Evolutionary conservation across 2,329 filamentous ascomycete species (phyloP).

Genomic region (Stagonosporopsis tanaceti): DNA sequence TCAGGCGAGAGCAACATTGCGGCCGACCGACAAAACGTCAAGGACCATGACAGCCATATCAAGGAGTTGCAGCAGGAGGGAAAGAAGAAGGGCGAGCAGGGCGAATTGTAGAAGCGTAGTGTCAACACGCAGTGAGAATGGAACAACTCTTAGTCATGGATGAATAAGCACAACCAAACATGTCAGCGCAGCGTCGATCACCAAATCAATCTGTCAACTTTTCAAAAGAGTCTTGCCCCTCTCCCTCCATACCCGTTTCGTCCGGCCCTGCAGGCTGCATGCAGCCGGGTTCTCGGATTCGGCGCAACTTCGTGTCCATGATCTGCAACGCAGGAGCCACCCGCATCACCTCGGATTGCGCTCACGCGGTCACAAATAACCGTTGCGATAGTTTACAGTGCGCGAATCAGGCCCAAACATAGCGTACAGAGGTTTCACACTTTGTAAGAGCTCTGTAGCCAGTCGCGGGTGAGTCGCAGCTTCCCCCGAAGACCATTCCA

Average conservation of each 20-base stretch:
- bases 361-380: not conserved
- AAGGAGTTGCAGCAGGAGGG: constrained; percentile 56
- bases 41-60: constrained; percentile 54
- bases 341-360: not conserved
- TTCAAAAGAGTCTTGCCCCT: constrained; percentile 1
- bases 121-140: too few relatives aligned
- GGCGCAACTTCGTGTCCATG: constrained; percentile 6
- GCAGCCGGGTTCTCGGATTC: constrained; percentile 13
- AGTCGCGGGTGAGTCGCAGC: constrained; percentile 8
- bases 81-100: constrained; percentile 52
- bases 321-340: constrained; percentile 6
- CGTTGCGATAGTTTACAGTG: not conserved
- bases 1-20: constrained; percentile 52
- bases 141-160: not conserved
- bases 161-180: not conserved
- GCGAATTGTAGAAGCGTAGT: constrained; percentile 27
- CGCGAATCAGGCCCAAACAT: not conserved
- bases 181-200: constrained; percentile 4
- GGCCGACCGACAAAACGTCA: constrained; percentile 54
- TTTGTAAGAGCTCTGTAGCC: constrained; percentile 6
- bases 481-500: constrained; percentile 11
- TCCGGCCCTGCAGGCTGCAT: constrained; percentile 16
- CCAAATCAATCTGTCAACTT: constrained; percentile 2
- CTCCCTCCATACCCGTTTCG: constrained; percentile 1
- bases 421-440: not conserved